Evolutionary conservation across 1,284 basidiomycete genomes (phyloP).

Genomic region (Coniophora puteana): DNA sequence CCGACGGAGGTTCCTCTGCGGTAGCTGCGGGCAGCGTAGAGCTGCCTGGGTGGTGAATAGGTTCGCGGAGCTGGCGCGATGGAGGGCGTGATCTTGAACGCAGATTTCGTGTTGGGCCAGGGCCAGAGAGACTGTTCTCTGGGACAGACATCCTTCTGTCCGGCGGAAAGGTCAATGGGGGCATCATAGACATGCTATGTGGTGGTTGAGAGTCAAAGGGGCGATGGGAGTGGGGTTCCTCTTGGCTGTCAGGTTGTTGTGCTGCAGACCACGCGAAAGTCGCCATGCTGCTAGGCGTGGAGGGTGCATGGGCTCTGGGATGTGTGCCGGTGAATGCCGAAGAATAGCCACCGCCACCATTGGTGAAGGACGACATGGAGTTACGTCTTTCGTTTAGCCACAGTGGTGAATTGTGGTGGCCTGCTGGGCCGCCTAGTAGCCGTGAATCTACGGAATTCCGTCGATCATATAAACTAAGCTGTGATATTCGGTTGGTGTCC

Average conservation of each 20-base stretch:
- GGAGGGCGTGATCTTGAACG: constrained; percentile 70
- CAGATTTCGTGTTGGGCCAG: constrained; percentile 48
- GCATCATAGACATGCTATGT: constrained; percentile 42
- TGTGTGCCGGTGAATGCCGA: constrained; percentile 62
- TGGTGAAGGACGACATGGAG: constrained; percentile 64
- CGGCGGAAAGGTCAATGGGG: constrained; percentile 51
- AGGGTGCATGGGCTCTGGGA: constrained; percentile 52
- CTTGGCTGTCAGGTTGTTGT: constrained; percentile 41
- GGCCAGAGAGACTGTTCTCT: constrained; percentile 43
- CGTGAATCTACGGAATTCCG: constrained; percentile 71
- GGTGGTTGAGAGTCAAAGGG: constrained; percentile 34
- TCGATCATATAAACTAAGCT: constrained; percentile 70
- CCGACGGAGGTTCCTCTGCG: constrained; percentile 35
- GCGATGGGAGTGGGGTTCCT: constrained; percentile 32
- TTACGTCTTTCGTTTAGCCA: constrained; percentile 69
- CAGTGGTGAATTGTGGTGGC: constrained; percentile 34
- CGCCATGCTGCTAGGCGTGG: constrained; percentile 57
- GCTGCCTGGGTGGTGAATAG: constrained; percentile 33
- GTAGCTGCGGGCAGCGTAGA: constrained; percentile 30
- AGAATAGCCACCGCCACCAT: constrained; percentile 50
- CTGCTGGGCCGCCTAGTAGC: constrained; percentile 29
- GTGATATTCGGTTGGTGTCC: constrained; percentile 68
- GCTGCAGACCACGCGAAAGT: constrained; percentile 69
- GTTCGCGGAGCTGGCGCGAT: constrained; percentile 52
- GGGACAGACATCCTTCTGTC: constrained; percentile 76